phyloP scores from a whole-genome alignment of 768 basidiomycete species.

The Leccinum subgranulosum region DNA sequence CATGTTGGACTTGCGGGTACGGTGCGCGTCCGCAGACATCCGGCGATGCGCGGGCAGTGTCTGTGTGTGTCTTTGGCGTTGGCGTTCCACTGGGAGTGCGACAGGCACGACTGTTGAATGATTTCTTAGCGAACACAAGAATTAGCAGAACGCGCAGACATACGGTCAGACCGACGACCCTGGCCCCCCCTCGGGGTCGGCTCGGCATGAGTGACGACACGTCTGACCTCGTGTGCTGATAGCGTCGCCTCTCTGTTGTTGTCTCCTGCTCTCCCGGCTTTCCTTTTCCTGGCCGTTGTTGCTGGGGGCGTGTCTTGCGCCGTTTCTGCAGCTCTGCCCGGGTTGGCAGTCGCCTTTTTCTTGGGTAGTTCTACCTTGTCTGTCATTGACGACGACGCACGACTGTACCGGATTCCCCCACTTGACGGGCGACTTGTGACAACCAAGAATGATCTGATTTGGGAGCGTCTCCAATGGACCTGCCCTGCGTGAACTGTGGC shows the following conservation, averaged over 20 bases:
- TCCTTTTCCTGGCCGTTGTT: slow-evolving; percentile 27
- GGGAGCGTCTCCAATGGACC: slow-evolving; percentile 16
- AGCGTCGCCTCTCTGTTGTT: slow-evolving; percentile 10
- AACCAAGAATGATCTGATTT: slow-evolving; percentile 23
- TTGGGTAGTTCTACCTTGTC: slow-evolving; percentile 22
- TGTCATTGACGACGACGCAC: slow-evolving; percentile 20
- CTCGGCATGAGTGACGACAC: slow-evolving; percentile 11
- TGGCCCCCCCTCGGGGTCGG: slow-evolving; percentile 16
- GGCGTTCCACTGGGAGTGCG: slow-evolving; percentile 19
- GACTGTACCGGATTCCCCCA: slow-evolving; percentile 3
- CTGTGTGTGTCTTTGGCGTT: slow-evolving; percentile 23
- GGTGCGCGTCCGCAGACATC: slow-evolving; percentile 25
- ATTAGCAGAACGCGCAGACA: slow-evolving; percentile 3
- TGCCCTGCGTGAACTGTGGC: slow-evolving; percentile 10
- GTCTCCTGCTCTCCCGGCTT: slow-evolving; percentile 16
- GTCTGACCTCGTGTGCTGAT: slow-evolving; percentile 12
- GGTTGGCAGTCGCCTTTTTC: slow-evolving; percentile 21
- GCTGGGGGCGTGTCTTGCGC: slow-evolving; percentile 10
- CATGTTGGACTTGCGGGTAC: slow-evolving; percentile 20
- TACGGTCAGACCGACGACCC: slow-evolving; percentile 30
- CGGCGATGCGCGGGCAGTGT: slow-evolving; percentile 23
- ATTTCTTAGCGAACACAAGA: slow-evolving; percentile 9
- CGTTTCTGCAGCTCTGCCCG: slow-evolving; percentile 11
- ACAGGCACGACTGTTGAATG: slow-evolving; percentile 16
- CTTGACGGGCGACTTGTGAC: slow-evolving; percentile 15